phyloP scores from a whole-genome alignment of 2,329 filamentous ascomycete species.

The Diplodia intermedia region DNA sequence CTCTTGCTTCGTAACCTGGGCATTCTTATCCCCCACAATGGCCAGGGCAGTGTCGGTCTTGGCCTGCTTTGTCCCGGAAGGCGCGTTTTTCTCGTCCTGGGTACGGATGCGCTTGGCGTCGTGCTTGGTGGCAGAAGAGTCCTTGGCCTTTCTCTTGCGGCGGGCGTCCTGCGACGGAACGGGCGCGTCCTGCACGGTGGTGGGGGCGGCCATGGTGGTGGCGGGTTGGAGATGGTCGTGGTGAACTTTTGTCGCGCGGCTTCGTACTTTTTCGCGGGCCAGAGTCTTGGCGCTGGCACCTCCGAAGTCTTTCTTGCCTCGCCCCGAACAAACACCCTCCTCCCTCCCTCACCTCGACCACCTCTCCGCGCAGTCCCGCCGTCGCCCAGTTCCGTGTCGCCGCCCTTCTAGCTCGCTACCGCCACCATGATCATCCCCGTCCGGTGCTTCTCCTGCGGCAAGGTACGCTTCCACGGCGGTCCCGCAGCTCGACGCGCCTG shows the following conservation, averaged over 20 bases:
- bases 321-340: conserved; percentile 5
- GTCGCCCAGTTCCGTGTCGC: conserved; percentile 35
- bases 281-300: conserved; percentile 24
- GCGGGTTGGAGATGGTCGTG: conserved; percentile 12
- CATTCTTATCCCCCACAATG: conserved; percentile 5
- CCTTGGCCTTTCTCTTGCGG: conserved; percentile 32
- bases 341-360: conserved; percentile 37
- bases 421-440: conserved; percentile 95
- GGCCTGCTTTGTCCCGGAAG: background rate
- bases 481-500: conserved; percentile 6
- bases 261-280: conserved; percentile 12
- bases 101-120: conserved; percentile 32
- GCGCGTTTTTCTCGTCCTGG: conserved; percentile 18
- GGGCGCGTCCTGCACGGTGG: conserved; percentile 15
- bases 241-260: conserved; percentile 13
- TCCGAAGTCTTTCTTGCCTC: conserved; percentile 31
- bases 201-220: conserved; percentile 30
- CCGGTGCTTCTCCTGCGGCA: conserved; percentile 98
- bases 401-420: conserved; percentile 26
- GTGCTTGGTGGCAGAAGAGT: conserved; percentile 13
- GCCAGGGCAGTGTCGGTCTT: conserved; percentile 2
- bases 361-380: conserved; percentile 26
- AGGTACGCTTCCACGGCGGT: conserved; percentile 65
- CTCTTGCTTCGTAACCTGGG: background rate
- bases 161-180: conserved; percentile 1